Base-by-base conservation (phyloP, 1,284 basidiomycete species). In the Boletus sp. region DNA sequence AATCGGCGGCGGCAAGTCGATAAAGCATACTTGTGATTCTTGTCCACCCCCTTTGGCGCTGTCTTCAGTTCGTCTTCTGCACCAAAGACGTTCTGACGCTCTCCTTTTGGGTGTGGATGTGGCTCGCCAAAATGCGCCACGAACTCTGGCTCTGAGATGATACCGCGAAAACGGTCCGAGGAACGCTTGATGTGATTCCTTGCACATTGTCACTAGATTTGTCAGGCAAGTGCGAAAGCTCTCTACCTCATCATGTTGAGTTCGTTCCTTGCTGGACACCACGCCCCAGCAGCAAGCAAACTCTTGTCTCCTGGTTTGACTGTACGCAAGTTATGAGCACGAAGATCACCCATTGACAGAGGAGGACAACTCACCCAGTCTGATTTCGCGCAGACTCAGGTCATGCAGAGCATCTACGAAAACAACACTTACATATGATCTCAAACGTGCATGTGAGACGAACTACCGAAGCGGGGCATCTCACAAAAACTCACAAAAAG, bases 21-120 rank as follows among this genome's bases (percentile, higher is more conserved):
- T 16, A 43, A 10, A 22, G 17, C 52, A 16, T 37, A 87, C 86
- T 73, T 72, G 62, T 95, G 91, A 17, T 74, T 75, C 67, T 91
- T 94, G 47, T 81, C 79, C n/a, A 93, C 69, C 0, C 92, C 92
- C 62, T 94, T 94, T 1, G 91, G 91, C 9, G 91, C 89, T 3
- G 81, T 80, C 68, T 94, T 94, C 41, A 94, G 71, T 61, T 89
- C 83, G 58, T 91, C 91, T 4, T 90, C 86, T 49, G 68, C 66
- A 0, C 91, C 91, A 66, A 91, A 94, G 3, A 94, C 79, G 61
- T 78, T 93, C 61, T 79, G 77, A 42, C 81, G 69, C 48, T 72
- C 64, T 27, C 87, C 85, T 39, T 83, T 76, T 5, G 78, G 71
- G 58, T 79, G 72, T 1, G 82, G 81, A 38, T 71, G 72, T 1